Evolutionary conservation across 2,329 filamentous ascomycete genomes (phyloP).

Genomic region (Exophiala aquamarina): DNA sequence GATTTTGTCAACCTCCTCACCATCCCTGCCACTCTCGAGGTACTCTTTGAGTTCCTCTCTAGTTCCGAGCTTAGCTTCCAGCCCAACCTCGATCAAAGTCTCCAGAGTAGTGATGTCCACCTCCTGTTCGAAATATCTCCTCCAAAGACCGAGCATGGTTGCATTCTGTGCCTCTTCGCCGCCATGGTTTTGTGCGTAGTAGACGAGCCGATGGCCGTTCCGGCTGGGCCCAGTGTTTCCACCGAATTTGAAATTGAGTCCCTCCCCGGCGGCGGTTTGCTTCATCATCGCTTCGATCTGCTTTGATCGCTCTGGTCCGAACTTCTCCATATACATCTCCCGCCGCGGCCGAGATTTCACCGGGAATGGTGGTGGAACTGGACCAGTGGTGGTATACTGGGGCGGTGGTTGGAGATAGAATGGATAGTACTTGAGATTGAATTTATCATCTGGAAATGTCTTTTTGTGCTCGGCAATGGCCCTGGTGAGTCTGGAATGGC

Average conservation of each 20-base stretch:
- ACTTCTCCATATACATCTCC: constrained; percentile 60
- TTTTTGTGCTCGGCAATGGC: constrained; percentile 68
- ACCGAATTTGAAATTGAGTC: constrained; percentile 71
- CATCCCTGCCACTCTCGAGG: constrained; percentile 56
- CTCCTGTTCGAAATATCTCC: constrained; percentile 64
- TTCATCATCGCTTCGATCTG: constrained; percentile 60
- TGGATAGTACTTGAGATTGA: constrained; percentile 72
- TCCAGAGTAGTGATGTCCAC: constrained; percentile 62
- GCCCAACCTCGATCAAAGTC: constrained; percentile 54
- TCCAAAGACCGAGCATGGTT: constrained; percentile 64
- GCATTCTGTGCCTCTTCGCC: constrained; percentile 54
- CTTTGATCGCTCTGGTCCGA: constrained; percentile 61
- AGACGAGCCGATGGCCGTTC: constrained; percentile 74
- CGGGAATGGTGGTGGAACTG: constrained; percentile 55
- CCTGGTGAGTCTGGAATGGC: constrained; percentile 70
- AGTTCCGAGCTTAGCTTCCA: constrained; percentile 47
- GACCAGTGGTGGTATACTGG: constrained; percentile 54
- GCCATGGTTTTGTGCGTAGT: constrained; percentile 62
- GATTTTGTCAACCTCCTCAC: constrained; percentile 58
- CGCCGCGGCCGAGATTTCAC: constrained; percentile 53
- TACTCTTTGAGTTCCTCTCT: constrained; percentile 52
- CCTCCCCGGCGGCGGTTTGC: constrained; percentile 61
- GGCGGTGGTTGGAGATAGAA: constrained; percentile 75
- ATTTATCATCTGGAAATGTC: constrained; percentile 67
- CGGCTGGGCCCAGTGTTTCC: constrained; percentile 74